Base-by-base conservation (phyloP, 2,329 filamentous ascomycete genomes). In the Scleromitrula shiraiana region DNA sequence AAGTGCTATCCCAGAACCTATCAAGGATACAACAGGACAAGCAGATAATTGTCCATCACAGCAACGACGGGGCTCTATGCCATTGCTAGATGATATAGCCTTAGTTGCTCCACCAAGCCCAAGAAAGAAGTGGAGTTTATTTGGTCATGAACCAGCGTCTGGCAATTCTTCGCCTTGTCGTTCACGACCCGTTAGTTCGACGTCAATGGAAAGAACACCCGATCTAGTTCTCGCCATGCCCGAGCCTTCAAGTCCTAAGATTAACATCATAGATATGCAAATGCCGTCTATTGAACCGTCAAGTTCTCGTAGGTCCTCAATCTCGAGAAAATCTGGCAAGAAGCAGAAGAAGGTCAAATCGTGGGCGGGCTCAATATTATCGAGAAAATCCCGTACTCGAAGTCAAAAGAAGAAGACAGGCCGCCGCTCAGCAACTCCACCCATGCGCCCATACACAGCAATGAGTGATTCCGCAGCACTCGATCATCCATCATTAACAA, bases 301-400 rank as follows among this genome's bases (percentile, higher is more conserved):
- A 15, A 36, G 40, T 39, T 56, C 59, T 23, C 56, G 63, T 15
- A 55, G 56, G 45, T 58, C 58, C 24, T 63, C 59, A 0, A 50
- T 58, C 38, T 59, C 60, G 3, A 56, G 57, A 33, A 64, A 64
- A 39, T 55, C 58, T 12, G 67, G 59, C 50, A 77, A 73, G 67
- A 76, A 77, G 53, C 76, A 82, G 61, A 89, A 87, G 68, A 85
- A 85, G 64, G 85, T 91, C 50, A 88, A 86, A 60, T 72, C 70
- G 10, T 77, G 73, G 73, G 73, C 73, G 33, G 72, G 71, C 17
- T 68, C 71, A 7, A 73, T 77, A 46, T 59, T 77, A 37, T 70
- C 70, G 14, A 65, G 71, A 20, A 75, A 73, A 56, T 64, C 67
- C 32, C 73, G 73, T 50, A 67, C 69, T 42, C 66, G 70, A 44